Evolutionary conservation across 2,329 filamentous ascomycete genomes (phyloP).

Genomic region (Aspergillus melleus): DNA sequence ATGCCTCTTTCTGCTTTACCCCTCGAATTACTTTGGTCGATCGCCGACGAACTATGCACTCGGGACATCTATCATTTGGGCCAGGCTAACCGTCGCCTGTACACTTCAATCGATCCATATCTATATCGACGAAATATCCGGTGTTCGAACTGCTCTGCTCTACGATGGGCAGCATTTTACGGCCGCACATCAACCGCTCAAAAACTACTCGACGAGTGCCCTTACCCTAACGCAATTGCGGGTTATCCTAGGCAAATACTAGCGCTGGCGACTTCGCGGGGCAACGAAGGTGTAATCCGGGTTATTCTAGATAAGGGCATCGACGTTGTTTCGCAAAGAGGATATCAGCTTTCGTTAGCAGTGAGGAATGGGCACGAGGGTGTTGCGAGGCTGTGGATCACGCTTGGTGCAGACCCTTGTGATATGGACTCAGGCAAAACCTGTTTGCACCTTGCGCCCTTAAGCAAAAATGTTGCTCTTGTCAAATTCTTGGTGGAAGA

Average conservation of each 20-base stretch:
- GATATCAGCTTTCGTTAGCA: not conserved
- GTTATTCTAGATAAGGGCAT: too few relatives aligned
- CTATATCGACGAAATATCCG: not conserved
- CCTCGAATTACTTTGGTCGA: not conserved
- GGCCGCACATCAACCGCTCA: not conserved
- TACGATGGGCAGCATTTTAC: not conserved
- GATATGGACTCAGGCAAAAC: too few relatives aligned
- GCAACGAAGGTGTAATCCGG: not conserved
- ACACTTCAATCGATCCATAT: not conserved
- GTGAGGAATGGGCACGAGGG: not conserved
- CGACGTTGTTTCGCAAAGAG: not conserved
- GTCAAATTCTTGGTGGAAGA: not conserved
- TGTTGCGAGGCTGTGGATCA: not conserved
- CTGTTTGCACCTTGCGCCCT: too few relatives aligned
- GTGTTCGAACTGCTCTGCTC: not conserved
- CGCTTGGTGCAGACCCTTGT: not conserved
- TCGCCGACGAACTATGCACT: not conserved
- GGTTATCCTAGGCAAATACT: too few relatives aligned
- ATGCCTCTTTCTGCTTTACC: not conserved
- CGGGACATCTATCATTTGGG: not conserved
- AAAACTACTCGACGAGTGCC: not conserved
- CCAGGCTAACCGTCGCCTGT: not conserved
- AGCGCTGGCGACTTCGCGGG: too few relatives aligned
- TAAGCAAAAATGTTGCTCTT: too few relatives aligned
- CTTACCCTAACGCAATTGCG: not conserved